Evolutionary conservation across 108 stramenopile species (phyloP), one percentile per base, ranked within the genome.

Genomic region (Discostella stelligeroides): DNA sequence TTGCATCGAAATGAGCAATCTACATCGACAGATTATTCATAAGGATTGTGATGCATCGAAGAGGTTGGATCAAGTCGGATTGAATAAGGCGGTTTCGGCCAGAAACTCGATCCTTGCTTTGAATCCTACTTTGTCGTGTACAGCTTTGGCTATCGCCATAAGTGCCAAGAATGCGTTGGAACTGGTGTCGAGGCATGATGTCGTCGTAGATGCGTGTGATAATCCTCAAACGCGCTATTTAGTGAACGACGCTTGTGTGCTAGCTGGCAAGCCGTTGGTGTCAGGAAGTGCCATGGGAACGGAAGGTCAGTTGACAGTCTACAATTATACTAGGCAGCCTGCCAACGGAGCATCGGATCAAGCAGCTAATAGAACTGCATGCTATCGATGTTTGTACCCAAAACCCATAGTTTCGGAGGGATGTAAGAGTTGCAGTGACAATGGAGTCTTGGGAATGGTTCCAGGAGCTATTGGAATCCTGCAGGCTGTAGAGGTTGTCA

Each of bases 1-100:
- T 76, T 49, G 50, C 25, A 96, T 99, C 15, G 99, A 98, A 34
- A 77, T 80, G 58, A 87, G 90, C 51, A 99, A 99, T 83, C 76
- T 99, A 46, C 99, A 99, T 73, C 87, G 99, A 55, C 98, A 98
- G 74, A 76, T 97, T 42, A 92, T 97, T 37, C 98, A 99, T 76
- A 86, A 73, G 42, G 79, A 83, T 37, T 18, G 46, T 13, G 50
- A 72, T 63, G 34, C 85, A 40, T 34, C 68, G 51, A 63, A 54
- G 12, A 25, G 20, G 11, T 27, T 40, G 28, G 46, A 62, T 48
- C 70, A 75, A 62, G 79, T 81, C 46, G 84, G 97, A 58, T 80
- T 93, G 84, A 87, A 89, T 62, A 95, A 92, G 73, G 94, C 94
- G 9, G 61, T 76, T 12, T 92, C 91, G 47, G 94, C 94, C 10